phyloP scores from a whole-genome alignment of 2,329 filamentous ascomycete species.

The Rutstroemia sp. region DNA sequence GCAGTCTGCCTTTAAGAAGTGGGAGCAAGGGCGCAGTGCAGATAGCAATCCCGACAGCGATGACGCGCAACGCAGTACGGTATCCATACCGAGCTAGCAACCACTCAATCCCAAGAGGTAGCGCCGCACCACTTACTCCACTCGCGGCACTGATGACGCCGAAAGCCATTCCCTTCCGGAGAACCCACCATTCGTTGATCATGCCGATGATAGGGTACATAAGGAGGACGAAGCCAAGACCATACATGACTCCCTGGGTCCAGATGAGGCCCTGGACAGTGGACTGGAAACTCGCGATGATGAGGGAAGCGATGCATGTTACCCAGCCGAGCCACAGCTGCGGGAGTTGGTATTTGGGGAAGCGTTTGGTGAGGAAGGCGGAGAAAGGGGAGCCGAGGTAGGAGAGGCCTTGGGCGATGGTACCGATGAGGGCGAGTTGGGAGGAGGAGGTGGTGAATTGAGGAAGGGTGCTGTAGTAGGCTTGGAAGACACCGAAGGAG shows the following conservation, averaged over 20 bases:
- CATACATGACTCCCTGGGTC: constrained; percentile 56
- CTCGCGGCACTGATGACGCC: neutral
- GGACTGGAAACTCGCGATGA: constrained; percentile 42
- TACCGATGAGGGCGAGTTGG: neutral
- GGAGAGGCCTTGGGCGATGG: neutral
- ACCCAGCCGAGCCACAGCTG: constrained; percentile 14
- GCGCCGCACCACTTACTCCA: neutral
- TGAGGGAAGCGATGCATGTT: constrained; percentile 33
- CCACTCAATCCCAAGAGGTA: neutral
- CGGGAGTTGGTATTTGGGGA: neutral
- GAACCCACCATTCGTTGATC: constrained; percentile 57
- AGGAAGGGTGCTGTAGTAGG: neutral
- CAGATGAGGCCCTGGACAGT: constrained; percentile 47
- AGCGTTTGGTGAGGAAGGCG: neutral
- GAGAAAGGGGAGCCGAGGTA: neutral
- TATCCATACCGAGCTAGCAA: constrained; percentile 34
- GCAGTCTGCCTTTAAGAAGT: constrained; percentile 35
- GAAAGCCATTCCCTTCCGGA: constrained; percentile 38
- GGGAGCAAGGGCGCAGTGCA: constrained; percentile 35
- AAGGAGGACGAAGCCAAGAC: constrained; percentile 46
- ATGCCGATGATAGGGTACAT: constrained; percentile 51
- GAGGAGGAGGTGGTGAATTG: neutral
- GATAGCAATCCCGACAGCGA: constrained; percentile 34
- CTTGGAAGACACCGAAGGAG: constrained; percentile 3
- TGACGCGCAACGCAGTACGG: constrained; percentile 34